These are phyloP conservation scores for Penicillium sp. DNA, from an alignment of 2,329 filamentous ascomycete genomes.

Conservation along the genomic window DNA sequence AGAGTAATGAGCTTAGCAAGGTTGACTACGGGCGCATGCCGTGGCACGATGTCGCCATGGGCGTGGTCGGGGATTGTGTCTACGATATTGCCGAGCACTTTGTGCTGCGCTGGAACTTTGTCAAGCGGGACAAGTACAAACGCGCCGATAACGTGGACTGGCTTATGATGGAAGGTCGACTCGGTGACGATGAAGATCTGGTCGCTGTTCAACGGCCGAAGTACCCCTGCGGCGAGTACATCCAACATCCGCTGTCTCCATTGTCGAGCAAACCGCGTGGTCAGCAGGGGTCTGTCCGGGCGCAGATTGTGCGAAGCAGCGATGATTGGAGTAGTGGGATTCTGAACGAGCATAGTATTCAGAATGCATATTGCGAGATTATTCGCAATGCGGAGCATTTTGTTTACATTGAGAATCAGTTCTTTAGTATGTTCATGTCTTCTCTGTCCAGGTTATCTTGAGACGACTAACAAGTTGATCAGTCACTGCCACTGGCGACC, in stretches of 20 bases:
- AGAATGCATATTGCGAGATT: conserved; percentile 80
- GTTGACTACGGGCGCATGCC: conserved; percentile 93
- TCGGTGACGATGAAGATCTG: conserved; percentile 78
- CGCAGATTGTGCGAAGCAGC: conserved; percentile 86
- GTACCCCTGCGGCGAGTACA: conserved; percentile 84
- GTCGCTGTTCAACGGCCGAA: conserved; percentile 85
- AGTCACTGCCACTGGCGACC: conserved; percentile 84
- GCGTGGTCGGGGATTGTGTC: conserved; percentile 81
- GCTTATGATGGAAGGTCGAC: conserved; percentile 75
- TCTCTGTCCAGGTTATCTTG: not conserved
- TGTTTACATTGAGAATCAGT: conserved; percentile 98
- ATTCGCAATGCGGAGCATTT: conserved; percentile 88
- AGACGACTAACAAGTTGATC: not conserved
- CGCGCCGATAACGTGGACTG: conserved; percentile 81
- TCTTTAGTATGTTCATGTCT: conserved; percentile 69
- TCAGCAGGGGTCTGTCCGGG: conserved; percentile 72
- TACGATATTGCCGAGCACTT: conserved; percentile 97
- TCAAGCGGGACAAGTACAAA: conserved; percentile 98
- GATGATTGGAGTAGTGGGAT: conserved; percentile 94
- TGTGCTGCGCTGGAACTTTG: conserved; percentile 90
- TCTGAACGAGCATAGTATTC: conserved; percentile 77
- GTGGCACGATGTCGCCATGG: conserved; percentile 97
- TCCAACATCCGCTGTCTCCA: conserved; percentile 74
- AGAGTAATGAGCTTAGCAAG: conserved; percentile 88
- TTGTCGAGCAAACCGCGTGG: conserved; percentile 65